Percentiles rank a stretch among this genome's conserved stretches.
These are phyloP conservation scores for Prunus kanzakura DNA, from an alignment of 306 rosid species.

Conservation along the genomic window DNA sequence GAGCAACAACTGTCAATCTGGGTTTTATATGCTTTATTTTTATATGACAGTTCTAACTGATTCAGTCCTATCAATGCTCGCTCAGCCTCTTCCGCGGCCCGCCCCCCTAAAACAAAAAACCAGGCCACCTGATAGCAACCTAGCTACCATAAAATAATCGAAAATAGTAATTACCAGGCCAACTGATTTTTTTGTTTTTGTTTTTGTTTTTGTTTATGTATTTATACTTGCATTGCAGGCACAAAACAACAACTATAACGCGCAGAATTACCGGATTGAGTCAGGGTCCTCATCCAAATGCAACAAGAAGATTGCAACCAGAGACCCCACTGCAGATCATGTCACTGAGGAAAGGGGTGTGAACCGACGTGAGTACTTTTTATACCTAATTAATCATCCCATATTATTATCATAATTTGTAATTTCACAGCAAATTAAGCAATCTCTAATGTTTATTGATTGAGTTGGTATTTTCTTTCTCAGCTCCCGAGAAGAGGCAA, in stretches of 20 bases:
- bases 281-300: constrained; percentile 75
- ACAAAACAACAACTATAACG: constrained; percentile 31
- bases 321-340: constrained; percentile 44
- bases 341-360: constrained; percentile 59
- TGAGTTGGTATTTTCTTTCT: constrained; percentile 64
- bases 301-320: constrained; percentile 70
- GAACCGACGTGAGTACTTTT: constrained; percentile 65
- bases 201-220: not conserved
- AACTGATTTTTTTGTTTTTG: too few species aligned
- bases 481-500: constrained; percentile 99
- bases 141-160: not conserved
- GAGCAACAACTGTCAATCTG: constrained; percentile 47
- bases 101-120: too few species aligned
- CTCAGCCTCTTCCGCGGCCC: not conserved
- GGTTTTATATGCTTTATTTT: constrained; percentile 44
- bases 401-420: not conserved
- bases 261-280: constrained; percentile 59
- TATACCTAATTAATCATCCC: not conserved
- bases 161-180: too few species aligned
- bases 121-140: too few species aligned
- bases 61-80: constrained; percentile 43
- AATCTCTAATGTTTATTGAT: not conserved
- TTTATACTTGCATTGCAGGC: constrained; percentile 30
- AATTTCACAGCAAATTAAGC: not conserved
- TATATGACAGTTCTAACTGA: constrained; percentile 23